Conservation (phyloP, 305 asterid species). For the Solanum hybrid region DNA sequence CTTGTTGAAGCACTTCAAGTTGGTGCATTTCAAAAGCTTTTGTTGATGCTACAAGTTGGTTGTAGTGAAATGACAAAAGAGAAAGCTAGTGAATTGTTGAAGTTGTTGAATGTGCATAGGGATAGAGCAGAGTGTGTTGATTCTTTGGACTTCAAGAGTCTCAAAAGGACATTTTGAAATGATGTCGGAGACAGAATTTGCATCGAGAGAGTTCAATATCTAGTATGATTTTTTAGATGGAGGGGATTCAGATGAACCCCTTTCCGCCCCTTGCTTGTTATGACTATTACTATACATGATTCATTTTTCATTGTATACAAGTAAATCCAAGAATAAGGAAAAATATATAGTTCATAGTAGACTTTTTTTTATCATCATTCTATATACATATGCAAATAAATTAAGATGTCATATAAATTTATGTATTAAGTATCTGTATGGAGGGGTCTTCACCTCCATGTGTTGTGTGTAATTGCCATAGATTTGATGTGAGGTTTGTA, state of each 20-base stretch:
- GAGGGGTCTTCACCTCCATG: not conserved
- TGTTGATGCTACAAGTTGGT: conserved; percentile 45
- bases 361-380: no score
- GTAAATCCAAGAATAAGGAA: not conserved
- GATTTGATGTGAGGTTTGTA: not conserved
- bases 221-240: not conserved
- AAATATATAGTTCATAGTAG: not conserved
- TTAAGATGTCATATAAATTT: not conserved
- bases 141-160: conserved; percentile 28
- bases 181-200: not conserved
- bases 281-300: not conserved
- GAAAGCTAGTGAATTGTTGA: conserved; percentile 34
- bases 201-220: not conserved
- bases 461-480: not conserved
- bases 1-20: conserved; percentile 29
- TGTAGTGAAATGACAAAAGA: conserved; percentile 37
- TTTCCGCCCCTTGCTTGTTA: not conserved
- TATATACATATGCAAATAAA: not conserved
- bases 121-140: conserved; percentile 25
- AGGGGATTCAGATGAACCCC: not conserved
- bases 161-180: conserved; percentile 17
- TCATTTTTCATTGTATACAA: not conserved
- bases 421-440: not conserved
- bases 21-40: conserved; percentile 56
- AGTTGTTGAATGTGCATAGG: conserved; percentile 30